Evolutionary conservation across 2,329 filamentous ascomycete species (phyloP).

Genomic region (Fusarium bulbicola): DNA sequence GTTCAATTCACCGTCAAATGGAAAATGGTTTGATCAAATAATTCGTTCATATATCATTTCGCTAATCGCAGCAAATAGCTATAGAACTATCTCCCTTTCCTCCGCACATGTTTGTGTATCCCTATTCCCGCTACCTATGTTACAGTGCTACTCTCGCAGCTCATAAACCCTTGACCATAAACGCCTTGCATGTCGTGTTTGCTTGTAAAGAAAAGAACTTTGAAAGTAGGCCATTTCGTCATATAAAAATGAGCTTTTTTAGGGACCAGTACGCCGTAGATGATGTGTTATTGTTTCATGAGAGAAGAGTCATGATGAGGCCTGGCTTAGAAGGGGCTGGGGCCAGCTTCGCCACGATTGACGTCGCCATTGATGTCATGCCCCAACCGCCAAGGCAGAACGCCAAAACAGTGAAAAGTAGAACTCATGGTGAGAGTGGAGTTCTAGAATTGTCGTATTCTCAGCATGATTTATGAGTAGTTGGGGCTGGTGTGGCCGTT

Average conservation of each 20-base stretch:
- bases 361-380: constrained; percentile 32
- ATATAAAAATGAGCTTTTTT: constrained; percentile 33
- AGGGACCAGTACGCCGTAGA: constrained; percentile 19
- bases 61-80: constrained; percentile 1
- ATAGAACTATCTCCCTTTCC: not conserved
- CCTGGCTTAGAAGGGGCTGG: constrained; percentile 11
- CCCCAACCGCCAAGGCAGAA: not conserved
- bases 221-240: constrained; percentile 10
- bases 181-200: constrained; percentile 34
- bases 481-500: constrained; percentile 43
- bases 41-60: constrained; percentile 25
- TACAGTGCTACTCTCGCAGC: constrained; percentile 9
- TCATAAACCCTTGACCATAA: constrained; percentile 2
- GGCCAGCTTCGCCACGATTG: constrained; percentile 26
- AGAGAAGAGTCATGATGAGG: not conserved
- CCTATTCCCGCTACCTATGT: not conserved
- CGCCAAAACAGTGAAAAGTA: not conserved
- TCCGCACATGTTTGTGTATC: constrained; percentile 5
- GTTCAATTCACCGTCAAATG: not conserved
- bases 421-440: not conserved
- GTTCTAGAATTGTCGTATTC: not conserved
- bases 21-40: not conserved
- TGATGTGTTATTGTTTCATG: constrained; percentile 4
- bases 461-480: constrained; percentile 9
- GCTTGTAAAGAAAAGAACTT: constrained; percentile 11